These are phyloP conservation scores for Phellinidium pouzarii DNA, from an alignment of 1,284 basidiomycete species.

Conservation along the genomic window DNA sequence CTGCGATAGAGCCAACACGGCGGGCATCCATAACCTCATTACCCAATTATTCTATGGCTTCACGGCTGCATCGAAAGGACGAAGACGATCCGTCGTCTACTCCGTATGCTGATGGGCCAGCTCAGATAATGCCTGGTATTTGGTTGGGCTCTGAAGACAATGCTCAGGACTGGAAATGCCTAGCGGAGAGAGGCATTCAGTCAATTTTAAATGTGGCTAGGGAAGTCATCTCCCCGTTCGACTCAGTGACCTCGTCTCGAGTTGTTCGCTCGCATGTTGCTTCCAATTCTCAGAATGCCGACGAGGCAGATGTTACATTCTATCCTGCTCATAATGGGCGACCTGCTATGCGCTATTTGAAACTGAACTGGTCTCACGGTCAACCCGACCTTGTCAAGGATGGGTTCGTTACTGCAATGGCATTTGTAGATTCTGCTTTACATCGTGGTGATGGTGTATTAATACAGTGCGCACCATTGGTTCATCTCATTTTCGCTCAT, in stretches of 20 bases:
- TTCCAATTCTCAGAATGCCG: not conserved
- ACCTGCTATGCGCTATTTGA: conserved; percentile 83
- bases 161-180: conserved; percentile 67
- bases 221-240: conserved; percentile 80
- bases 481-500: conserved; percentile 15
- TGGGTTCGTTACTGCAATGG: conserved; percentile 75
- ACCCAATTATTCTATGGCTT: conserved; percentile 40
- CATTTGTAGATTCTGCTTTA: conserved; percentile 74
- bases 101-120: conserved; percentile 82
- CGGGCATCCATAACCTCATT: conserved; percentile 64
- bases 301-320: conserved; percentile 1
- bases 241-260: conserved; percentile 34
- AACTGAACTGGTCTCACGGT: conserved; percentile 92
- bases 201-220: conserved; percentile 93
- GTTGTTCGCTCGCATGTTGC: conserved; percentile 53
- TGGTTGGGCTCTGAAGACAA: conserved; percentile 96
- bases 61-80: conserved; percentile 54
- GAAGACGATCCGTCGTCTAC: conserved; percentile 55
- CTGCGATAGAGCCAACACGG: conserved; percentile 23
- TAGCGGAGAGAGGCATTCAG: conserved; percentile 70
- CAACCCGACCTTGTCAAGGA: conserved; percentile 77
- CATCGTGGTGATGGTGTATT: conserved; percentile 72
- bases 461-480: conserved; percentile 66
- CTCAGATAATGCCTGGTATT: conserved; percentile 83
- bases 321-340: conserved; percentile 58